Evolutionary conservation across 495 filamentous ascomycete species (phyloP).

Genomic region (Cercophora samala): DNA sequence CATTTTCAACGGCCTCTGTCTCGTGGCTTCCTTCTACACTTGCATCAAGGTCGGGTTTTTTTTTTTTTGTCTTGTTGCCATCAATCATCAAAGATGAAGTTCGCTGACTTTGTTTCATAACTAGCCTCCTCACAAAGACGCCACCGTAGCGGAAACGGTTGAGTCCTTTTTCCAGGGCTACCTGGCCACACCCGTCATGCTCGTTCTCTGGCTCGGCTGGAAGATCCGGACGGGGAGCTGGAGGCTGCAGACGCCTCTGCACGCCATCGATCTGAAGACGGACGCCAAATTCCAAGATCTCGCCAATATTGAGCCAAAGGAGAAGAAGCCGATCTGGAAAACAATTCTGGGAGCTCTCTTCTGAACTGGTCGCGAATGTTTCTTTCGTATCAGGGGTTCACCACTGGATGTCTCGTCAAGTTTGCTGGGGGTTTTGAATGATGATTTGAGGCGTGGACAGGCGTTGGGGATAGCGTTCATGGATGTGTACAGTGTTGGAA

Average conservation of each 20-base stretch:
- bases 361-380: conserved; percentile 12
- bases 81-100: not conserved
- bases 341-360: conserved; percentile 34
- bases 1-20: conserved; percentile 46
- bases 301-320: conserved; percentile 22
- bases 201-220: conserved; percentile 46
- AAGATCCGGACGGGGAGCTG: conserved; percentile 60
- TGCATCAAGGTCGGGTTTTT: conserved; percentile 43
- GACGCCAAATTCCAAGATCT: conserved; percentile 29
- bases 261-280: conserved; percentile 39
- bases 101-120: conserved; percentile 15
- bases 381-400: not conserved
- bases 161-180: conserved; percentile 59
- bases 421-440: not conserved
- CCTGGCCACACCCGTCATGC: conserved; percentile 57
- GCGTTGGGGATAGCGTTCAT: not conserved
- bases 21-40: conserved; percentile 59
- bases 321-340: conserved; percentile 32
- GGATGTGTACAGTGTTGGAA: not conserved
- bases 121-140: not conserved
- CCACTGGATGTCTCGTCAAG: no score
- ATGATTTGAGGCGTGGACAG: not conserved
- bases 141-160: not conserved
- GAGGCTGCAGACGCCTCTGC: conserved; percentile 58
- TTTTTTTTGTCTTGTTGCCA: not conserved